Base-by-base conservation (phyloP, 225 moss, liverwort and hornwort genomes). In the Bryum argenteum region DNA sequence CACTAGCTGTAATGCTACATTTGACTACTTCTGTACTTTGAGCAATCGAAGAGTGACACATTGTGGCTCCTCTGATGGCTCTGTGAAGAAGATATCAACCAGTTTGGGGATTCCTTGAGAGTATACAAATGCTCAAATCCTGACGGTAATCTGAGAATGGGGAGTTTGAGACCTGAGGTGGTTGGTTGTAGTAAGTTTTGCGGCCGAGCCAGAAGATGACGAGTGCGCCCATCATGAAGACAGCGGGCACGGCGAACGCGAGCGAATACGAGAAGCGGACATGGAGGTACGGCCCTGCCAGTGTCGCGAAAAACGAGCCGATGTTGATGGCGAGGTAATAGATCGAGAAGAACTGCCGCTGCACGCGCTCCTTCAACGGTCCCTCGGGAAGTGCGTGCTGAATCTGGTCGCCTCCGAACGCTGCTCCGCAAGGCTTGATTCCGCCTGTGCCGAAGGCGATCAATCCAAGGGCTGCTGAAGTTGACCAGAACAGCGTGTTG, bases 331-430 rank as follows among this genome's bases (percentile, higher is more conserved):
- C 53, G 40, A 87, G 86, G 71, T 98, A 98, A 69, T 90, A 98
- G 80, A 92, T 53, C 42, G 94, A 94, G 69, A 98, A 98, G 78
- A 98, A 98, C 28, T 77, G 85, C 13, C 98, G 92, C 51, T 87
- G 85, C 40, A 94, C 66, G 39, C 85, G 87, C 11, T 91, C 91
- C 47, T 92, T 98, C 38, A 66, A 24, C 1, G 89, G 89, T 0
- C 98, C 92, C 1, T 94, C 94, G 2, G 92, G 88, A 0, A 98
- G 59, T 9, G 87, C 76, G 41, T 75, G 69, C 52, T 98, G 88
- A 13, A 98, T 92, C 78, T 94, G 98, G 70, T 98, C 98, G 26
- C 98, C 94, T 51, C 98, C 98, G 67, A 98, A 98, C 5, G 98
- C 92, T 4, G 98, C 86, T 10, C 80, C 89, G 66, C 98, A 98